Conservation (phyloP, 1,284 basidiomycete genomes). For the Cystobasidium slooffiae region DNA sequence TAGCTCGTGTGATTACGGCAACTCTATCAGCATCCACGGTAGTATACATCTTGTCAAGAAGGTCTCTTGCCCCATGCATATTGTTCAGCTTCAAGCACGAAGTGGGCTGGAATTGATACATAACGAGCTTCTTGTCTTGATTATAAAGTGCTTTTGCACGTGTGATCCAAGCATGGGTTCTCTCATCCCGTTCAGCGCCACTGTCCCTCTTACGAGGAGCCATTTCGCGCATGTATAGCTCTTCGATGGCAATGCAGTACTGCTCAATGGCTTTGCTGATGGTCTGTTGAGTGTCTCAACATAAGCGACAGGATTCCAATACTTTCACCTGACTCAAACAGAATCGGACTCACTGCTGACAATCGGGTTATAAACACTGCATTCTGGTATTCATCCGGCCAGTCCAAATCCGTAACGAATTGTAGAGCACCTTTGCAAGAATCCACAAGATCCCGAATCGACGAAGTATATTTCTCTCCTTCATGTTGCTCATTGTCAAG, state of each 20-base stretch:
- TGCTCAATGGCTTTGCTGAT: slow-evolving; percentile 89
- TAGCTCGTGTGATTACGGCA: slow-evolving; percentile 65
- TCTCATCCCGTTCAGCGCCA: slow-evolving; percentile 68
- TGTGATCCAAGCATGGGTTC: slow-evolving; percentile 89
- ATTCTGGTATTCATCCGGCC: slow-evolving; percentile 87
- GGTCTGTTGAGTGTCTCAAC: slow-evolving; percentile 63
- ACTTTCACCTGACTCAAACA: not conserved
- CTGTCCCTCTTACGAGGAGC: slow-evolving; percentile 63
- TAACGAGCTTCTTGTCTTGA: slow-evolving; percentile 84
- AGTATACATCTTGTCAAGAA: slow-evolving; percentile 91
- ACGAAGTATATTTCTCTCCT: slow-evolving; percentile 75
- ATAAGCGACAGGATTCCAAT: not conserved
- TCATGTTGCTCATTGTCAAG: slow-evolving; percentile 59
- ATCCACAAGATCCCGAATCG: slow-evolving; percentile 93
- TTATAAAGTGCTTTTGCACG: slow-evolving; percentile 73
- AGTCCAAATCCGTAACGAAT: slow-evolving; percentile 85
- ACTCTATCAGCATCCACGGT: slow-evolving; percentile 90
- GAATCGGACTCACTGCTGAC: slow-evolving; percentile 67
- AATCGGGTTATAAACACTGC: slow-evolving; percentile 87
- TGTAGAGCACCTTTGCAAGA: slow-evolving; percentile 88
- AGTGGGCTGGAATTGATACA: slow-evolving; percentile 86
- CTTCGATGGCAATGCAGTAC: slow-evolving; percentile 85
- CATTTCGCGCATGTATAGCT: slow-evolving; percentile 91
- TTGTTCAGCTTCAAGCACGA: slow-evolving; percentile 98
- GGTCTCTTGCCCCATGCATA: slow-evolving; percentile 84